These are phyloP conservation scores for Moesziomyces sp. DNA, from an alignment of 1,284 basidiomycete genomes.

Conservation along the genomic window DNA sequence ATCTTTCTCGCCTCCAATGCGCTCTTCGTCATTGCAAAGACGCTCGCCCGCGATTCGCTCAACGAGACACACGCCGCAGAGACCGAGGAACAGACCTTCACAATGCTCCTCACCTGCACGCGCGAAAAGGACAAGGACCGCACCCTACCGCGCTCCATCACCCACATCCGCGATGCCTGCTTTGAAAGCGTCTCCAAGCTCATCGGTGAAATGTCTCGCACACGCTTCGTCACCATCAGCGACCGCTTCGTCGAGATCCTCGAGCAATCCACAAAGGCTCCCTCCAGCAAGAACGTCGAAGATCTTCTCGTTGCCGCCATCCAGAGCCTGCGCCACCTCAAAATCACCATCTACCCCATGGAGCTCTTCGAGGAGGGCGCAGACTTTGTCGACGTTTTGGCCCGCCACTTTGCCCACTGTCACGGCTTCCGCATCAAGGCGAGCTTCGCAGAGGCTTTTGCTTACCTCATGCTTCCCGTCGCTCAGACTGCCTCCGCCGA, in stretches of 20 bases:
- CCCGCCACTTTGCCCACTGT: constrained; percentile 83
- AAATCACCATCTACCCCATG: constrained; percentile 79
- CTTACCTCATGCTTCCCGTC: constrained; percentile 84
- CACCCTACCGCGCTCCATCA: constrained; percentile 31
- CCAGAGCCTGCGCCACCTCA: constrained; percentile 59
- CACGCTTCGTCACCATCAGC: constrained; percentile 56
- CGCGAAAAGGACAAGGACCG: constrained; percentile 55
- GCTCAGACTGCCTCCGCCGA: constrained; percentile 93
- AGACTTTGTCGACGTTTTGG: constrained; percentile 85
- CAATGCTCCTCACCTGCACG: constrained; percentile 58
- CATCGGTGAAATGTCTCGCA: constrained; percentile 61
- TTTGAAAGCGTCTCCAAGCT: constrained; percentile 60
- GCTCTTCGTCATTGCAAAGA: constrained; percentile 42
- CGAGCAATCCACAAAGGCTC: constrained; percentile 50
- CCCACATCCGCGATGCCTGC: constrained; percentile 49
- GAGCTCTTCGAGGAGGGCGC: constrained; percentile 92
- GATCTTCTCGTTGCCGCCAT: constrained; percentile 59
- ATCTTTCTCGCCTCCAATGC: constrained; percentile 49
- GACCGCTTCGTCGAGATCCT: constrained; percentile 63
- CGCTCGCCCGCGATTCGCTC: constrained; percentile 21
- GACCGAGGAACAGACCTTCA: constrained; percentile 54
- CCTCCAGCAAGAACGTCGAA: constrained; percentile 56
- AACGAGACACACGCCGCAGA: constrained; percentile 47
- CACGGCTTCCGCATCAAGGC: constrained; percentile 86
- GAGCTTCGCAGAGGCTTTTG: constrained; percentile 85